Conservation (phyloP, 2,329 filamentous ascomycete genomes). For the Gliomastix tumulicola region DNA sequence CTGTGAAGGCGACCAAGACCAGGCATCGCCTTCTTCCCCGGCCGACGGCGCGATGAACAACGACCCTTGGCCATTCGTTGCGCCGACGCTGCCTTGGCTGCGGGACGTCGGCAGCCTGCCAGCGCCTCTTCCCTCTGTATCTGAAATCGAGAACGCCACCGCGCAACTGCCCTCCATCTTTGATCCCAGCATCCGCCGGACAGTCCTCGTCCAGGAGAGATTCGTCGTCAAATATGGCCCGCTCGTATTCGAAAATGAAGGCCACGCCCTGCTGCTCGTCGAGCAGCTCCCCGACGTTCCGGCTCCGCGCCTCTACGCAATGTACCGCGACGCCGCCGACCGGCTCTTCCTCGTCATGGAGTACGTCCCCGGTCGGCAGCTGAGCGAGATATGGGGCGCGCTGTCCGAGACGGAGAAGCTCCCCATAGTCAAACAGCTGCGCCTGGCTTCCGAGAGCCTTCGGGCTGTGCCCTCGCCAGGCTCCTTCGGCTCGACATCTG, state of each 20-base stretch:
- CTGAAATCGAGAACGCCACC: slow-evolving; percentile 1
- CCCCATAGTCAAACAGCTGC: slow-evolving; percentile 2
- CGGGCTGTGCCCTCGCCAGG: slow-evolving; percentile 2
- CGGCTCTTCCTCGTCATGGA: slow-evolving; percentile 7
- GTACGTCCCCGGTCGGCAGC: slow-evolving; percentile 3
- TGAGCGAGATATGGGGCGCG: slow-evolving; percentile 1
- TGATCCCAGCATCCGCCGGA: slow-evolving; percentile 2
- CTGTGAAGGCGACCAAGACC: no score
- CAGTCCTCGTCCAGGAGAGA: slow-evolving; percentile 1
- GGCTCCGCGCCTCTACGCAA: slow-evolving; percentile 5
- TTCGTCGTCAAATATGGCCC: slow-evolving; percentile 6
- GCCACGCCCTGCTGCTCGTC: slow-evolving; percentile 5
- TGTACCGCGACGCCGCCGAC: slow-evolving; percentile 4
- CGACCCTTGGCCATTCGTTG: no score
- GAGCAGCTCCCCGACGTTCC: slow-evolving; percentile 2
- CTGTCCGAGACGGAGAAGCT: slow-evolving; percentile 1
- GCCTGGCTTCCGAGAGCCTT: neutral
- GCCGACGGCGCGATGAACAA: no score
- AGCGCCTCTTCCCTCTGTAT: slow-evolving; percentile 1
- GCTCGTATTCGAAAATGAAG: slow-evolving; percentile 6
- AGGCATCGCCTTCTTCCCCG: no score
- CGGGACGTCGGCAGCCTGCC: slow-evolving; percentile 1
- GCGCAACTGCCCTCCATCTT: slow-evolving; percentile 3
- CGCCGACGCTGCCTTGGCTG: slow-evolving; percentile 2
- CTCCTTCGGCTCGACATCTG: slow-evolving; percentile 2